Percentiles rank a stretch among this genome's conserved stretches.
phyloP scores from a whole-genome alignment of 495 filamentous ascomycete genomes.

The Penicillium bovifimosum region DNA sequence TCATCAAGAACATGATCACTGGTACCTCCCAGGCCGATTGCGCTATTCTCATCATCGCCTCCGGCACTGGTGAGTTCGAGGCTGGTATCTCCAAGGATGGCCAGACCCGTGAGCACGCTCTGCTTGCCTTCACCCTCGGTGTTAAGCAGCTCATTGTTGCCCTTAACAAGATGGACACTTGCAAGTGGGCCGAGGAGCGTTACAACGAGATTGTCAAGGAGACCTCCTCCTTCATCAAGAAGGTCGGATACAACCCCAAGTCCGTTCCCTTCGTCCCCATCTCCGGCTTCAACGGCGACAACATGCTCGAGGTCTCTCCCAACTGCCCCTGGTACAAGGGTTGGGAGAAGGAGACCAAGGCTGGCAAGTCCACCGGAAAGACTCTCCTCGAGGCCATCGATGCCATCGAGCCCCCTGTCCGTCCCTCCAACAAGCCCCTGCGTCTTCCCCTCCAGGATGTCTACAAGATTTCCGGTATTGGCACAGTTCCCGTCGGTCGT shows the following conservation, averaged over 20 bases:
- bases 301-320: slow-evolving; percentile 89
- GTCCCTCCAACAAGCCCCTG: slow-evolving; percentile 83
- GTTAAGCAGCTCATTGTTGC: slow-evolving; percentile 99
- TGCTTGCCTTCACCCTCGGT: slow-evolving; percentile 99
- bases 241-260: slow-evolving; percentile 99
- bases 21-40: slow-evolving; percentile 99
- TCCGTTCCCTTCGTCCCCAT: slow-evolving; percentile 96
- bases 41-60: slow-evolving; percentile 99
- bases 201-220: slow-evolving; percentile 99
- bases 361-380: slow-evolving; percentile 83
- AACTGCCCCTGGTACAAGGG: slow-evolving; percentile 99
- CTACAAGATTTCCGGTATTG: slow-evolving; percentile 99
- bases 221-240: slow-evolving; percentile 99
- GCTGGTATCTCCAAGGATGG: slow-evolving; percentile 99
- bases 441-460: slow-evolving; percentile 99
- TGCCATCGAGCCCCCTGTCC: slow-evolving; percentile 85
- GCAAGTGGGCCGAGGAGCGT: slow-evolving; percentile 94
- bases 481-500: slow-evolving; percentile 98
- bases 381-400: slow-evolving; percentile 99
- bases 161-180: slow-evolving; percentile 99
- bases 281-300: slow-evolving; percentile 99
- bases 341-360: slow-evolving; percentile 99
- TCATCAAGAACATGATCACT: slow-evolving; percentile 99
- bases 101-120: slow-evolving; percentile 99
- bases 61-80: slow-evolving; percentile 99